Conservation (phyloP, 192 early-diverging fungal species). For the Coemansia sp. region DNA sequence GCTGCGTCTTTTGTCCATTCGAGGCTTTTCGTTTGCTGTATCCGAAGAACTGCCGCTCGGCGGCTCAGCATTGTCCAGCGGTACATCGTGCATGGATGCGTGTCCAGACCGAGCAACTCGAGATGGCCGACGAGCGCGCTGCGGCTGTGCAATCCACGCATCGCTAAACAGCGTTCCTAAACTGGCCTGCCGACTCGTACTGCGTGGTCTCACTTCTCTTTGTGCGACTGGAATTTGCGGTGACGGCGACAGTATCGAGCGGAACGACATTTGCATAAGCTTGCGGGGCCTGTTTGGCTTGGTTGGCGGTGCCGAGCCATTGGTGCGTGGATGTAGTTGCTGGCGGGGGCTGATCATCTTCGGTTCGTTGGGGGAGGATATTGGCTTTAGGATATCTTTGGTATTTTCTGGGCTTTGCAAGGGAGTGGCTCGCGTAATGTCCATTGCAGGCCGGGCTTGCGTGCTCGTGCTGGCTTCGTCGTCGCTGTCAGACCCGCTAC, state of each 20-base stretch:
- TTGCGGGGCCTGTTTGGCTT: slow-evolving; percentile 18
- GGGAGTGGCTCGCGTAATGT: background rate
- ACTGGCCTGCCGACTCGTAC: slow-evolving; percentile 6
- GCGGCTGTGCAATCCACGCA: slow-evolving; percentile 31
- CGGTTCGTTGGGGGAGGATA: background rate
- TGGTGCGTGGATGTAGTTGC: background rate
- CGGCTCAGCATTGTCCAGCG: slow-evolving; percentile 2
- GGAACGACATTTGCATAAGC: slow-evolving; percentile 34
- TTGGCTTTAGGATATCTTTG: background rate
- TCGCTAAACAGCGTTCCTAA: slow-evolving; percentile 33
- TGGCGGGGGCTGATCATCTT: slow-evolving; percentile 4
- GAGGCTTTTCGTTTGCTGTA: background rate
- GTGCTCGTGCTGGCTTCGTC: background rate
- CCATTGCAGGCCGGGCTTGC: background rate
- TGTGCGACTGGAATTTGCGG: background rate
- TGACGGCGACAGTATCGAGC: slow-evolving; percentile 15
- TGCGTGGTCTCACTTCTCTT: background rate
- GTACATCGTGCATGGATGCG: slow-evolving; percentile 15
- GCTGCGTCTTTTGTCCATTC: background rate
- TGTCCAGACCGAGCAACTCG: slow-evolving; percentile 3
- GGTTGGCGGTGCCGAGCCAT: background rate
- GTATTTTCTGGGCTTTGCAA: background rate
- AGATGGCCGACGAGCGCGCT: slow-evolving; percentile 3
- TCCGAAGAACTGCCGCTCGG: slow-evolving; percentile 2
- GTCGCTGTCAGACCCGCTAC: slow-evolving; percentile 15